A percentile compares a stretch with the other conserved stretches of the same genome.
phyloP scores from a whole-genome alignment of 2,329 filamentous ascomycete species.

The Fusarium dlaminii region DNA sequence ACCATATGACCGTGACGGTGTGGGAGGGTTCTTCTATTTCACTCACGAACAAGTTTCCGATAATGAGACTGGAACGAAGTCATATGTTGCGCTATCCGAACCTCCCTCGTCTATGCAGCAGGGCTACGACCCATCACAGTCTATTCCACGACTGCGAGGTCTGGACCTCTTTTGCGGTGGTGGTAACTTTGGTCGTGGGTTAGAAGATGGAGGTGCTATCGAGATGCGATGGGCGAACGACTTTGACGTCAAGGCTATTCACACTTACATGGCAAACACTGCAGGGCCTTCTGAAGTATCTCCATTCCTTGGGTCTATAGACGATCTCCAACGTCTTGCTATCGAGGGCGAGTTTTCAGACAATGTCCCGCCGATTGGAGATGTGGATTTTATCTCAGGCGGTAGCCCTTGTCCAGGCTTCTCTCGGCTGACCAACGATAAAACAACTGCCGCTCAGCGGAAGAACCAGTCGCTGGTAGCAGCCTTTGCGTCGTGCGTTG shows the following conservation, averaged over 20 bases:
- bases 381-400: constrained; percentile 74
- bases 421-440: constrained; percentile 69
- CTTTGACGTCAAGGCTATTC: constrained; percentile 68
- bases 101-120: constrained; percentile 57
- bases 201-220: constrained; percentile 76
- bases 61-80: not conserved
- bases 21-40: constrained; percentile 73
- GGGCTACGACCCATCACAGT: constrained; percentile 60
- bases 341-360: constrained; percentile 59
- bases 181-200: constrained; percentile 78
- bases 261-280: constrained; percentile 78
- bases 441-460: constrained; percentile 62
- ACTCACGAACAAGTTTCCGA: constrained; percentile 49
- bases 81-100: constrained; percentile 49
- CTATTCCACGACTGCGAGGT: constrained; percentile 59
- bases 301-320: constrained; percentile 76
- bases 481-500: constrained; percentile 77
- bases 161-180: constrained; percentile 82
- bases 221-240: constrained; percentile 76
- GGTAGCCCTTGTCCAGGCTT: constrained; percentile 85
- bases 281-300: constrained; percentile 51
- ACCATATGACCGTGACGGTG: constrained; percentile 73
- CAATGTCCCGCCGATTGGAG: constrained; percentile 66
- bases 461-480: constrained; percentile 82
- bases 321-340: constrained; percentile 69